Evolutionary conservation across 2,329 filamentous ascomycete genomes (phyloP).

Genomic region (Blumeria graminis): DNA sequence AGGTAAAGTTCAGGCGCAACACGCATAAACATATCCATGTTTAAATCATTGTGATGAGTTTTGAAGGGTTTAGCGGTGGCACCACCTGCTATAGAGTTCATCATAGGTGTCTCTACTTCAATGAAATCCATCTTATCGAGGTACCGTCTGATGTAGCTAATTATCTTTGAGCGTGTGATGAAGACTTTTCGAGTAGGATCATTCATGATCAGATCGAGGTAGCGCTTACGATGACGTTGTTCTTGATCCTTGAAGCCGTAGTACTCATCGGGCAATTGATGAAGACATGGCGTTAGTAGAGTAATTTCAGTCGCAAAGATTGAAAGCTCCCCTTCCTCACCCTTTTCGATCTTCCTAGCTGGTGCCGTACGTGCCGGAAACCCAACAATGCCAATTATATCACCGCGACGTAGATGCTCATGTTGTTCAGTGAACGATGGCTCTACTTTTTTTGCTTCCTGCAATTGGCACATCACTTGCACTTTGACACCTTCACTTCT

Average conservation of each 20-base stretch:
- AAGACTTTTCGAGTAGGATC: constrained; percentile 64
- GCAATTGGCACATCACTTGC: constrained; percentile 79
- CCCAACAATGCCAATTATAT: constrained; percentile 73
- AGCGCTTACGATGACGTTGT: constrained; percentile 75
- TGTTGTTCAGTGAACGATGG: constrained; percentile 67
- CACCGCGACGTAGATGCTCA: constrained; percentile 67
- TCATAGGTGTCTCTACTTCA: constrained; percentile 92
- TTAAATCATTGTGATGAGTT: constrained; percentile 86
- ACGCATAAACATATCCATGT: constrained; percentile 88
- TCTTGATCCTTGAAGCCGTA: constrained; percentile 93
- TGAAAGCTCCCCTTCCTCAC: constrained; percentile 73
- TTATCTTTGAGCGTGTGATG: constrained; percentile 65
- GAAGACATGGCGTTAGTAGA: constrained; percentile 73
- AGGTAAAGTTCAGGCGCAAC: constrained; percentile 89
- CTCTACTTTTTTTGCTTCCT: constrained; percentile 44
- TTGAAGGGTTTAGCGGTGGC: constrained; percentile 88
- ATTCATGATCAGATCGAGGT: constrained; percentile 90
- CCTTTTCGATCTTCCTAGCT: constrained; percentile 58
- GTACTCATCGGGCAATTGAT: constrained; percentile 71
- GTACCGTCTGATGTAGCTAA: constrained; percentile 66
- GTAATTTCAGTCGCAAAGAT: constrained; percentile 76
- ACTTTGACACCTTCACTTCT: constrained; percentile 51
- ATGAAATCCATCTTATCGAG: constrained; percentile 74
- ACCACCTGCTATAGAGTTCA: constrained; percentile 86
- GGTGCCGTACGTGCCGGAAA: constrained; percentile 70